phyloP scores from a whole-genome alignment of 2,329 filamentous ascomycete species.

The Calonectria pteridis region DNA sequence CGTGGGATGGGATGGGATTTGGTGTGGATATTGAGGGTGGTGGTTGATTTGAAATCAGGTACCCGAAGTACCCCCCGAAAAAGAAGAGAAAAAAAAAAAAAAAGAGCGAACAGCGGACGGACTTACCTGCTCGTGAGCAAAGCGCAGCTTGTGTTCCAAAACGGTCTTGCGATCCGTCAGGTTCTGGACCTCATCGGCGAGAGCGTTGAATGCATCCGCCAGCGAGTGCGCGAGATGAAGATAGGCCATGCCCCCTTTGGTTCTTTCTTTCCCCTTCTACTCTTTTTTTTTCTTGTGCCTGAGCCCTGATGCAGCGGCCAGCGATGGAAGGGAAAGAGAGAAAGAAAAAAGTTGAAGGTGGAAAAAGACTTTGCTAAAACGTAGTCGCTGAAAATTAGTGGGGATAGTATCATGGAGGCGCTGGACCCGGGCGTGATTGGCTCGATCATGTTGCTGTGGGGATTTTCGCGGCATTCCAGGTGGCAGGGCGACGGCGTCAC shows the following conservation, averaged over 20 bases:
- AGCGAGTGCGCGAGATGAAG: constrained; percentile 65
- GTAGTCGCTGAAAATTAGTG: constrained; percentile 24
- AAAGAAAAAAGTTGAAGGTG: constrained; percentile 22
- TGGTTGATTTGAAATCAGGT: constrained; percentile 34
- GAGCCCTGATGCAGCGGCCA: constrained; percentile 26
- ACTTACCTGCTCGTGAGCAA: constrained; percentile 75
- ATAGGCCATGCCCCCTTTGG: constrained; percentile 51
- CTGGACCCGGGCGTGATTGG: constrained; percentile 16
- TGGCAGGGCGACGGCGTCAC: background rate
- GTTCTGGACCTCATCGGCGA: constrained; percentile 74
- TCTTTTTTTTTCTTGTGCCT: constrained; percentile 16
- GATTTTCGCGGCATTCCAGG: constrained; percentile 1
- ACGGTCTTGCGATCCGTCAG: constrained; percentile 74
- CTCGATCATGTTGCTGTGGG: constrained; percentile 15
- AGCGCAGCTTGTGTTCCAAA: constrained; percentile 75
- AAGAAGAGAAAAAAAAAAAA: too few relatives aligned
- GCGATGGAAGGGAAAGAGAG: constrained; percentile 28
- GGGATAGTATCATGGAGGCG: background rate
- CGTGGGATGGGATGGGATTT: constrained; percentile 19
- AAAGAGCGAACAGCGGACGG: constrained; percentile 21
- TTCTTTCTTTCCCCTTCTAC: constrained; percentile 6
- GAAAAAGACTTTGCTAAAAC: constrained; percentile 32
- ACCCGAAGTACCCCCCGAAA: constrained; percentile 10
- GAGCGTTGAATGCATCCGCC: constrained; percentile 73
- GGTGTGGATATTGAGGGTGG: constrained; percentile 11